Evolutionary conservation across 2,329 filamentous ascomycete species (phyloP), one percentile per base, ranked within the genome.

Genomic region (Fonsecaea multimorphosa): DNA sequence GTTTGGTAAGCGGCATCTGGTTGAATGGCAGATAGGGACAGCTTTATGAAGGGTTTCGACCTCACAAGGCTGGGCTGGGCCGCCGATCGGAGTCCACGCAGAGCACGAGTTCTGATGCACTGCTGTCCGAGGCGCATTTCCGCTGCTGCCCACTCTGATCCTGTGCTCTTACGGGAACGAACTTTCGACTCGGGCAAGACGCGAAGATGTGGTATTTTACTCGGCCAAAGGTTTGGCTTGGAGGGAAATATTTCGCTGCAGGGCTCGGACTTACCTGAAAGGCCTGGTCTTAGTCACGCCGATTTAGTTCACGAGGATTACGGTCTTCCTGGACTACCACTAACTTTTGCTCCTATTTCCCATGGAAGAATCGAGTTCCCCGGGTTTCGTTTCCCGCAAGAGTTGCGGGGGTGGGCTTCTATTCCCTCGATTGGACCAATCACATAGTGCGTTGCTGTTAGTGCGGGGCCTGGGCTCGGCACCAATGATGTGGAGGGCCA

Each of bases 351-450:
- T 19, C n/a, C 12, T 19, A 8, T 44, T 19, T 24, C 19, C 44
- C 1, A 16, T 24, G 16, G 51, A 12, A 14, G 51, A 61, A 55
- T 54, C 59, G 27, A 64, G 22, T 67, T 38, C 64, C 64, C 56
- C 61, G 65, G 65, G 65, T 64, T 58, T 65, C 59, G 46, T 57
- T 57, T 62, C 58, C 66, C 66, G 66, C 31, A 46, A 29, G 51
- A 34, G 44, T 9, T 63, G 61, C 58, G 65, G 65, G 61, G 65
- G 61, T 44, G 56, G 64, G 24, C 9, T 46, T 29, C 31, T 19
- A 14, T 6, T 14, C 11, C 1, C 9, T 16, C 12, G 4, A 5
- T 8, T 32, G 8, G 6, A 22, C 64, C 46, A 63, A 66, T 66
- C 59, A 60, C 1, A 31, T 12, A 32, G 36, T 55, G 31, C 36